Evolutionary conservation across 345 rosid species (phyloP).

Genomic region (Aethionema arabicum): DNA sequence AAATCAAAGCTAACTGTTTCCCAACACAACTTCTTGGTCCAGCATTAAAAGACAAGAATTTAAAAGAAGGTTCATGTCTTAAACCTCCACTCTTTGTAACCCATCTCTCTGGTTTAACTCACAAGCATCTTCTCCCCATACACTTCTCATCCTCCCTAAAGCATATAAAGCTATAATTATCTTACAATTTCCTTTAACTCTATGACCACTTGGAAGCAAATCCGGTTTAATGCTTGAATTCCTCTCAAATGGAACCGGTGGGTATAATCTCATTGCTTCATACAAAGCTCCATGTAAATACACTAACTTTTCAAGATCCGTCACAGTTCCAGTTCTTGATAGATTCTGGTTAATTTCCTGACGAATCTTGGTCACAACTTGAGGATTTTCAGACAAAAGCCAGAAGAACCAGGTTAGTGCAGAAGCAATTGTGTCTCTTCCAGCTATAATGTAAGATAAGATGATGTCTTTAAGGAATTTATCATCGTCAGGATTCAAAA

Average conservation of each 20-base stretch:
- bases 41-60: not conserved
- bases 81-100: constrained; percentile 5
- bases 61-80: constrained; percentile 1
- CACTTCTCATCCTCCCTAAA: constrained; percentile 10
- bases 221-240: not conserved
- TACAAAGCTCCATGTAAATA: constrained; percentile 49
- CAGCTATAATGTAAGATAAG: constrained; percentile 48
- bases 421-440: constrained; percentile 54
- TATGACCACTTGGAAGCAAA: not conserved
- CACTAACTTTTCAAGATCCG: constrained; percentile 42
- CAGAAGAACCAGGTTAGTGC: constrained; percentile 56
- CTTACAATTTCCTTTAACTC: not conserved
- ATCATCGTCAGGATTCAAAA: constrained; percentile 37
- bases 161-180: not conserved
- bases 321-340: constrained; percentile 23
- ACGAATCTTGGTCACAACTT: constrained; percentile 42
- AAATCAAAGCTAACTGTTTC: not conserved
- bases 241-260: constrained; percentile 50
- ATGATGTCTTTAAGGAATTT: constrained; percentile 52
- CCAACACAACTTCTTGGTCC: constrained; percentile 15
- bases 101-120: constrained; percentile 24
- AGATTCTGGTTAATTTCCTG: constrained; percentile 31
- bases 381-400: constrained; percentile 45
- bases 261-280: constrained; percentile 55
- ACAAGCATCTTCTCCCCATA: constrained; percentile 19